A percentile compares a stretch with the other conserved stretches of the same genome.
Conservation (phyloP, 306 rosid species). For the Begonia peltatifolia region DNA sequence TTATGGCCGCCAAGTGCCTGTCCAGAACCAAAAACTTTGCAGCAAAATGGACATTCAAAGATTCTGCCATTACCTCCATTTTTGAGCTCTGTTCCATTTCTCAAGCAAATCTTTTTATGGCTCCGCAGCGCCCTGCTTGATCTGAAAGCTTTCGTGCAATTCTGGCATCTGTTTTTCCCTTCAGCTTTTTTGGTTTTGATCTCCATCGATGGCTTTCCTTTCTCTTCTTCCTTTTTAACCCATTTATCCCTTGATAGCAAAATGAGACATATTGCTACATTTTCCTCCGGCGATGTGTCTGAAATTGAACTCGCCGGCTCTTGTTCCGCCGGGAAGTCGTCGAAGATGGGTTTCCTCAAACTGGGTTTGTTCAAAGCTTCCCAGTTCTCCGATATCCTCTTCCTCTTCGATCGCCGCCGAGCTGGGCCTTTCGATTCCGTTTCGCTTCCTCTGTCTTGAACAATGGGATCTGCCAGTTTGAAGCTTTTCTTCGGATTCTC, state of each 20-base stretch:
- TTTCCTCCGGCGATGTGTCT: constrained; percentile 52
- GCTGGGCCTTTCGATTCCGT: constrained; percentile 67
- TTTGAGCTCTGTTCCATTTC: constrained; percentile 15
- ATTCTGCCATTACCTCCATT: constrained; percentile 14
- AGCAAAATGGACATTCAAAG: constrained; percentile 63
- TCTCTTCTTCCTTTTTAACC: constrained; percentile 13
- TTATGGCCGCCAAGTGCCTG: constrained; percentile 95
- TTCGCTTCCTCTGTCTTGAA: constrained; percentile 80
- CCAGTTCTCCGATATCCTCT: constrained; percentile 10
- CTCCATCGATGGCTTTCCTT: not conserved
- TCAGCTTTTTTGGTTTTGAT: constrained; percentile 21
- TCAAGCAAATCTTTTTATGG: constrained; percentile 35
- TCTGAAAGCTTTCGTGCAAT: constrained; percentile 41
- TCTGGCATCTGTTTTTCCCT: constrained; percentile 39
- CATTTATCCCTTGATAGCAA: constrained; percentile 67
- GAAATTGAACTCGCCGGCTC: constrained; percentile 55
- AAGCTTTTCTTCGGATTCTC: constrained; percentile 58
- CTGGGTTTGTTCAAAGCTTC: constrained; percentile 1
- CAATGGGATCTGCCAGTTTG: constrained; percentile 45
- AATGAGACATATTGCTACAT: constrained; percentile 67
- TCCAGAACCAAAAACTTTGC: constrained; percentile 58
- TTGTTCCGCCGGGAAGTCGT: constrained; percentile 14
- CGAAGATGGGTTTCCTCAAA: constrained; percentile 13
- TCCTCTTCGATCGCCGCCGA: constrained; percentile 75
- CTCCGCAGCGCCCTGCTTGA: constrained; percentile 52